Percentiles rank a stretch among this genome's conserved stretches.
phyloP scores from a whole-genome alignment of 2,329 filamentous ascomycete genomes.

The Colletotrichum sp. region DNA sequence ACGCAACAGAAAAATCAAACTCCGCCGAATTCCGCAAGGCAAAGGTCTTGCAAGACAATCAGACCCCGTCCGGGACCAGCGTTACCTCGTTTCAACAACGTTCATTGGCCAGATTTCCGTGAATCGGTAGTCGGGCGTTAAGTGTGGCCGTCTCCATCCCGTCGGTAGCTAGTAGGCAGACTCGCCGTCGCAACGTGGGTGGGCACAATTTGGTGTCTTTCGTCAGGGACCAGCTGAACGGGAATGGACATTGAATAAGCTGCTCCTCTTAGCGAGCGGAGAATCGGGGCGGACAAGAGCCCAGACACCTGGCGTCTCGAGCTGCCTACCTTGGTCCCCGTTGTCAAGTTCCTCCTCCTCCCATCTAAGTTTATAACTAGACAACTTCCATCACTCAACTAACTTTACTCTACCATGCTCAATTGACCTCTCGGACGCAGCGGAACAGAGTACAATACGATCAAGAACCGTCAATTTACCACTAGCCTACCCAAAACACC shows the following conservation, averaged over 20 bases:
- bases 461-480: neutral
- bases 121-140: neutral
- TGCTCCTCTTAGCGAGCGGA: neutral
- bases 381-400: neutral
- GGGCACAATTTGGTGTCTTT: neutral
- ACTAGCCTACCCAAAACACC: neutral
- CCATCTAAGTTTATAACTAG: neutral
- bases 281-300: neutral
- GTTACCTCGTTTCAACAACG: neutral
- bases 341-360: neutral
- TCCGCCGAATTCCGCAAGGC: neutral
- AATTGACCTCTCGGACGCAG: neutral
- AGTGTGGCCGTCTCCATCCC: neutral
- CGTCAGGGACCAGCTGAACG: neutral
- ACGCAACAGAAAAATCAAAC: neutral
- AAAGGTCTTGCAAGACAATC: neutral
- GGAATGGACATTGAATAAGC: neutral
- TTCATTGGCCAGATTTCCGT: neutral
- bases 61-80: neutral
- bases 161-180: neutral
- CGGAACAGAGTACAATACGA: neutral
- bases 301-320: conserved; percentile 7
- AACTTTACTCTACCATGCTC: neutral
- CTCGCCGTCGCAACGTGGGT: neutral
- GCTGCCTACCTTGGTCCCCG: neutral